Base-by-base conservation (phyloP, 2,329 filamentous ascomycete species). In the Cercospora brassicicola region DNA sequence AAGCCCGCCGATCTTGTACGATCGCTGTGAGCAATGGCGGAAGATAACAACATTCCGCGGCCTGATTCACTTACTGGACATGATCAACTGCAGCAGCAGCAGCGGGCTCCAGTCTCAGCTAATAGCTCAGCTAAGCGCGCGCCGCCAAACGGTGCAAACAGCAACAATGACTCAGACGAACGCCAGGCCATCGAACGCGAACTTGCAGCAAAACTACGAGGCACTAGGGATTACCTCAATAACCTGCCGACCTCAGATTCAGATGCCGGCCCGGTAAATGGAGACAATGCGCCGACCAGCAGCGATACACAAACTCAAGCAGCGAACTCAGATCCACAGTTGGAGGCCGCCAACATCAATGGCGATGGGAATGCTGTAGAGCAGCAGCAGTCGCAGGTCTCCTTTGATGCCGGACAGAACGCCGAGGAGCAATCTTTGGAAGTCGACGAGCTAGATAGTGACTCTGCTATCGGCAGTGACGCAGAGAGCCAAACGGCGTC, bases 391-490 rank as follows among this genome's bases (percentile, higher is more conserved):
- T 55, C 48, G 48, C 48, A 55, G 15, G 48, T 59, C 28, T 23
- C 55, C 9, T 59, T 71, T 8, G 68, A 72, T 20, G 66, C 45
- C 30, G 56, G 62, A 6, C 73, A 76, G 48, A 70, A 74, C 48
- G 77, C 78, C 13, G 72, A 77, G 56, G 78, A 79, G 67, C 78
- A 79, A 65, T 67, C 76, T 42, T 70, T 80, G 18, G 77, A 79
- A 69, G 74, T 74, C 30, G 78, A 80, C 70, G 78, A 79, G 78
- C 73, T 31, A 59, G 77, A 75, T 53, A 72, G 64, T 51, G 78
- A 79, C 69, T 79, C 78, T 64, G 77, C 78, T 8, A 67, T 79
- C 8, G 78, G 78, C 33, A 76, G 74, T 66, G 78, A 79, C 68
- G 74, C 74, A 76, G 72, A 76, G 67, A 79, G 76, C 65, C 69